phyloP scores from a whole-genome alignment of 805 yeast genomes.

The Monosporozyma solicola region DNA sequence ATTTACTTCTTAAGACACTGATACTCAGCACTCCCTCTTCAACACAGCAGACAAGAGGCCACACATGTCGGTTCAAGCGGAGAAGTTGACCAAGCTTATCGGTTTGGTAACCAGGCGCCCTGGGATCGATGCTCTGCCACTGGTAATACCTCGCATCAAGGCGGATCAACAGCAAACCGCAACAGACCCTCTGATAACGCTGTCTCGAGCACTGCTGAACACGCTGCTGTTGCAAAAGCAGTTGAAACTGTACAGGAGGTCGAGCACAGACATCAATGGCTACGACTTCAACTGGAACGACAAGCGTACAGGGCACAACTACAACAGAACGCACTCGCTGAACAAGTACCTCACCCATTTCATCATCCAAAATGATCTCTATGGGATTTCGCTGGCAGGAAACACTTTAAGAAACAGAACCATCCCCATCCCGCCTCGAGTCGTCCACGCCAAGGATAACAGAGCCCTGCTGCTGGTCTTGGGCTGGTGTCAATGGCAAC shows the following conservation, averaged over 20 bases:
- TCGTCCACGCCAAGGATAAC: neutral
- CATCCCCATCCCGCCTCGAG: neutral
- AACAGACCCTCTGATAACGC: neutral
- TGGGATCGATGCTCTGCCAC: neutral
- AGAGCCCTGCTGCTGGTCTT: neutral
- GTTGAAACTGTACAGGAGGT: slow-evolving; percentile 12
- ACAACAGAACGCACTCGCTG: neutral
- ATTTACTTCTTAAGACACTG: too few relatives aligned
- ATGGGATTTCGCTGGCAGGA: neutral
- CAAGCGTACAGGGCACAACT: neutral
- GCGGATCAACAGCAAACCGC: too few relatives aligned
- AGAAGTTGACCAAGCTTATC: neutral
- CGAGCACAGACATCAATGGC: slow-evolving; percentile 11
- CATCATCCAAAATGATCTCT: neutral
- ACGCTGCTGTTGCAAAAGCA: neutral
- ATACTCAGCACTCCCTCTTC: too few relatives aligned
- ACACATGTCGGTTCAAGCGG: neutral
- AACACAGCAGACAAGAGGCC: too few relatives aligned
- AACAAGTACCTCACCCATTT: neutral
- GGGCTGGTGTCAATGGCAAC: neutral
- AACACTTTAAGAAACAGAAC: neutral
- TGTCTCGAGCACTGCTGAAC: neutral
- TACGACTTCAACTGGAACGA: slow-evolving; percentile 16
- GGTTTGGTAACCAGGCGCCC: neutral
- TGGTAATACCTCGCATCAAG: neutral